Conservation (phyloP, 164 flowering plant genomes). For the Berberis thunbergii region DNA sequence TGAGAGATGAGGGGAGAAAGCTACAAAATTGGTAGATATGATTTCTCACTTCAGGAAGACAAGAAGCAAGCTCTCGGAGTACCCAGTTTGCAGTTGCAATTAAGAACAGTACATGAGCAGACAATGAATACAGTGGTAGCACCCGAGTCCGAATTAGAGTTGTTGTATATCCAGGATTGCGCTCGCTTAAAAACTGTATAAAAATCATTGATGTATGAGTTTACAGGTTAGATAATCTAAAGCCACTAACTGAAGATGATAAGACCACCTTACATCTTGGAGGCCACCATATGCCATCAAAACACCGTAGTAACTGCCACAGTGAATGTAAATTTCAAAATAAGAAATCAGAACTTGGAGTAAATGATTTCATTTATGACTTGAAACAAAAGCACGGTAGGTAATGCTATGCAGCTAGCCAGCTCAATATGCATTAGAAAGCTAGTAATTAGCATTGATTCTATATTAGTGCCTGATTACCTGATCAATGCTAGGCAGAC, state of each 20-base stretch:
- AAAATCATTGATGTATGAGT: slow-evolving; percentile 3
- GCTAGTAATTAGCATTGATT: too few species aligned
- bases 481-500: too few species aligned
- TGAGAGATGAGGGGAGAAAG: neutral
- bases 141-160: slow-evolving; percentile 43
- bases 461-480: too few species aligned
- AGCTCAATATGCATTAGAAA: too few species aligned
- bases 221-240: slow-evolving; percentile 2
- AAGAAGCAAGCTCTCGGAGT: slow-evolving; percentile 70
- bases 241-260: slow-evolving; percentile 2
- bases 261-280: slow-evolving; percentile 10
- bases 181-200: slow-evolving; percentile 56
- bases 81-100: slow-evolving; percentile 81
- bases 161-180: slow-evolving; percentile 34
- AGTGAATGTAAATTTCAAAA: neutral
- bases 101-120: slow-evolving; percentile 41
- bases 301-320: neutral
- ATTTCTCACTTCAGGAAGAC: slow-evolving; percentile 60
- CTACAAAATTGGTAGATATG: slow-evolving; percentile 4
- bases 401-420: too few species aligned
- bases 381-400: too few species aligned
- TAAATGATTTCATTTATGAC: too few species aligned
- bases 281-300: too few species aligned
- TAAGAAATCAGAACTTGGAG: too few species aligned
- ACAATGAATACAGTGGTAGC: slow-evolving; percentile 45